Percentiles rank a stretch among this genome's conserved stretches.
phyloP scores from a whole-genome alignment of 2,329 filamentous ascomycete species.

The Nigrospora osmanthi region DNA sequence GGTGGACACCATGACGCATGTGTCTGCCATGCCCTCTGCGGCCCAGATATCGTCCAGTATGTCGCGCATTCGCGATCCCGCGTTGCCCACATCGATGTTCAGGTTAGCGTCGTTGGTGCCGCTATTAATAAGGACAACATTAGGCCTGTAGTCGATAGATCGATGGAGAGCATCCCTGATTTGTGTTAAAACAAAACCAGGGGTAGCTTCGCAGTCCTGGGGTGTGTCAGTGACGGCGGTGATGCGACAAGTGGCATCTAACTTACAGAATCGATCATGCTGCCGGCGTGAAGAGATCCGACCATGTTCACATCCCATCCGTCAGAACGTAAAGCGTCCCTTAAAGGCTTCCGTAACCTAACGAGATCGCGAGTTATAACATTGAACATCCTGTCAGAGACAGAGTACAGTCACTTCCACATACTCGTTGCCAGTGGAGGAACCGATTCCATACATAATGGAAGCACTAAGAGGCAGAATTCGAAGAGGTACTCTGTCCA shows the following conservation, averaged over 20 bases:
- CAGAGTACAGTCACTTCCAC: neutral
- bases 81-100: constrained; percentile 10
- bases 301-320: constrained; percentile 19
- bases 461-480: constrained; percentile 6
- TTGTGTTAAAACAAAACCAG: constrained; percentile 8
- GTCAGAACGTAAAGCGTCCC: constrained; percentile 11
- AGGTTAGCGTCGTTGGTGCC: constrained; percentile 22
- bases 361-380: neutral
- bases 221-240: neutral
- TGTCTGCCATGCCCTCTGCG: constrained; percentile 9
- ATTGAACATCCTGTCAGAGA: neutral
- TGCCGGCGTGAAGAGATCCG: constrained; percentile 10
- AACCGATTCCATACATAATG: constrained; percentile 3
- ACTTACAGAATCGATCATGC: constrained; percentile 17
- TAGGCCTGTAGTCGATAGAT: constrained; percentile 7
- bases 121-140: constrained; percentile 17
- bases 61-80: constrained; percentile 12
- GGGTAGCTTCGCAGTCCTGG: constrained; percentile 8
- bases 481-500: neutral
- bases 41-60: constrained; percentile 16
- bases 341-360: constrained; percentile 12
- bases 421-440: constrained; percentile 33
- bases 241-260: neutral
- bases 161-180: constrained; percentile 1
- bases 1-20: constrained; percentile 23